Conservation (phyloP, 169 alveolate genomes). For the Plasmodium gonderi region DNA sequence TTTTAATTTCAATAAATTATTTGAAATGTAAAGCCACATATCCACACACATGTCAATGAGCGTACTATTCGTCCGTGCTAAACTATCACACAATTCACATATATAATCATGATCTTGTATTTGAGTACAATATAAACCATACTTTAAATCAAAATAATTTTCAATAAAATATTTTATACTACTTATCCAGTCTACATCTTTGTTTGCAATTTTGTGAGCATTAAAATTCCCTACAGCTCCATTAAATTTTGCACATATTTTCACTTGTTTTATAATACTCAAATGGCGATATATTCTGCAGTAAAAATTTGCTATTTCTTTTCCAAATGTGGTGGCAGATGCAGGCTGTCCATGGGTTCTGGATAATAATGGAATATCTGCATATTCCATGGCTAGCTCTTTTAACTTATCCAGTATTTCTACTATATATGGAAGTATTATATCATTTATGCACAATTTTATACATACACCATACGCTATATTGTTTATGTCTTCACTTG, state of each 20-base stretch:
- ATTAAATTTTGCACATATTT: constrained; percentile 92
- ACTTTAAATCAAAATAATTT: constrained; percentile 86
- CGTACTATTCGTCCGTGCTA: constrained; percentile 90
- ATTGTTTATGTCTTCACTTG: constrained; percentile 96
- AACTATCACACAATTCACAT: constrained; percentile 88
- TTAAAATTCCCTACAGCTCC: constrained; percentile 98
- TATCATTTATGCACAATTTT: constrained; percentile 82
- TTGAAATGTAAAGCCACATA: constrained; percentile 94
- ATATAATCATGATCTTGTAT: constrained; percentile 95
- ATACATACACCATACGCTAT: constrained; percentile 91
- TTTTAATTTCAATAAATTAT: constrained; percentile 77
- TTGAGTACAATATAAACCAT: constrained; percentile 94
- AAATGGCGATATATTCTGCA: constrained; percentile 29
- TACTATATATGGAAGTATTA: constrained; percentile 82
- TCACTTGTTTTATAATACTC: constrained; percentile 61
- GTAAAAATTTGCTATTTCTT: constrained; percentile 93
- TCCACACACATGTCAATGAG: constrained; percentile 93
- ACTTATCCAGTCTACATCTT: constrained; percentile 91
- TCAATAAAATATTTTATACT: constrained; percentile 84
- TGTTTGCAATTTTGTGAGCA: constrained; percentile 93
- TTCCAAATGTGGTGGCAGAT: constrained; percentile 97
- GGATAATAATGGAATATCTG: constrained; percentile 92
- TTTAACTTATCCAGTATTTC: constrained; percentile 77
- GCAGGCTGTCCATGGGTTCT: constrained; percentile 99
- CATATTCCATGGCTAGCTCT: constrained; percentile 82